Conservation (phyloP, 129 eudicot species). For the Rutidosis leptorrhynchoides region DNA sequence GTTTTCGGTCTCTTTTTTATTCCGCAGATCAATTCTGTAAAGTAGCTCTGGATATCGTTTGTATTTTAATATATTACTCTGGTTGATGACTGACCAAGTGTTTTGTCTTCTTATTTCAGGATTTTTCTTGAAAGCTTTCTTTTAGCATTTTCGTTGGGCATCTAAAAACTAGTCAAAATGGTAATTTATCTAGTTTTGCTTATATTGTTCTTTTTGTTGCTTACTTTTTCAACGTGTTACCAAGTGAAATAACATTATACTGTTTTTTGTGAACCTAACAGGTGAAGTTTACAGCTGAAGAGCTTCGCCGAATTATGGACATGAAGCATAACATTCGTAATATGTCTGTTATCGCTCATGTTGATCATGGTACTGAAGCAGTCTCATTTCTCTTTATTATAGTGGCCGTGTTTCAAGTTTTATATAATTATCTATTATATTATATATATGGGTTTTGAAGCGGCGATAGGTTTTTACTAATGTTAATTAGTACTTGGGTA, state of each 20-base stretch:
- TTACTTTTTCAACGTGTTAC: background rate
- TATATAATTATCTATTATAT: background rate
- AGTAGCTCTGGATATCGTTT: background rate
- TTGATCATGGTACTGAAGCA: constrained; percentile 57
- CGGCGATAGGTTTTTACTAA: no score
- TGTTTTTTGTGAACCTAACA: constrained; percentile 19
- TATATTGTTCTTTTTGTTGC: background rate
- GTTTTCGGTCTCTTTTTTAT: background rate
- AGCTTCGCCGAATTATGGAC: constrained; percentile 75
- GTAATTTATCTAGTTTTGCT: constrained; percentile 14
- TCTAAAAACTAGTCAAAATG: constrained; percentile 31
- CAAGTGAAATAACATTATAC: background rate
- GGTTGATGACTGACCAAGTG: background rate
- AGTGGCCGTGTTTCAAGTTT: background rate
- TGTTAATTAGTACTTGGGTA: background rate
- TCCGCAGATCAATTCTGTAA: background rate
- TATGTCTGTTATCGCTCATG: constrained; percentile 87
- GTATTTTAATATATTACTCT: no score
- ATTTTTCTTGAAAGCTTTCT: background rate
- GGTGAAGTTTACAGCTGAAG: constrained; percentile 90
- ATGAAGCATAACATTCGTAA: constrained; percentile 68
- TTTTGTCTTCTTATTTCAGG: constrained; percentile 7
- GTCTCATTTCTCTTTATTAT: background rate
- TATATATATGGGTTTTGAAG: background rate
- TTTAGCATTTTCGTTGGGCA: constrained; percentile 7